Evolutionary conservation across 2,329 filamentous ascomycete genomes (phyloP), one percentile per base, ranked within the genome.

Genomic region (Aspergillus neoniger): DNA sequence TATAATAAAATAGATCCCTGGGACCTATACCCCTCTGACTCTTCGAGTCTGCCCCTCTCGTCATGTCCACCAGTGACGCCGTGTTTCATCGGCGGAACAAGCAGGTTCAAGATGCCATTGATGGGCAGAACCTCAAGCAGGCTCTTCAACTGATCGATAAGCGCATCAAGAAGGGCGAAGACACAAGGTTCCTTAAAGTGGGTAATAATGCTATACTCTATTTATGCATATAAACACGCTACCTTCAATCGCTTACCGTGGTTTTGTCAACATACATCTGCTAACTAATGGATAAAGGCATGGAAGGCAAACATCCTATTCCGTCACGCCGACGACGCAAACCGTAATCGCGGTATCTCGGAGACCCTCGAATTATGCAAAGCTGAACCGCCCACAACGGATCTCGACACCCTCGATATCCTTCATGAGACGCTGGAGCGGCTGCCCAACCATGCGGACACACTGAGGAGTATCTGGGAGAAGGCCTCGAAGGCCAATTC

Each of bases 91-190:
- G 78, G 59, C 77, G 80, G 61, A 80, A 81, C 64, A 79, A 80
- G 61, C 79, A 80, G 62, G 80, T 82, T 52, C 77, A 81, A 69
- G 80, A 81, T 74, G 79, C 79, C 57, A 76, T 81, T 71, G 76
- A 81, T 60, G 75, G 70, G 47, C 76, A 76, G 60, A 82, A 82
- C 63, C 71, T 80, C 67, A 82, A 82, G 65, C 80, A 81, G 66
- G 81, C 80, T 6, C 64, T 82, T 57, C 79, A 82, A 67, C 69
- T 82, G 19, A 80, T 80, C 55, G 79, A 82, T 60, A 82, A 82
- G 64, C 81, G 81, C 55, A 79, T 82, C 65, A 84, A 86, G 73
- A 87, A 87, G 67, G 79, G 79, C 36, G 79, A 82, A 64, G 73
- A 79, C 58, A 78, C 77, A 5, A 68, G 72, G 4, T 79, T 79